Percentiles rank a stretch among this genome's conserved stretches.
Evolutionary conservation across 345 rosid genomes (phyloP).

Genomic region (Eucalyptus victrix): DNA sequence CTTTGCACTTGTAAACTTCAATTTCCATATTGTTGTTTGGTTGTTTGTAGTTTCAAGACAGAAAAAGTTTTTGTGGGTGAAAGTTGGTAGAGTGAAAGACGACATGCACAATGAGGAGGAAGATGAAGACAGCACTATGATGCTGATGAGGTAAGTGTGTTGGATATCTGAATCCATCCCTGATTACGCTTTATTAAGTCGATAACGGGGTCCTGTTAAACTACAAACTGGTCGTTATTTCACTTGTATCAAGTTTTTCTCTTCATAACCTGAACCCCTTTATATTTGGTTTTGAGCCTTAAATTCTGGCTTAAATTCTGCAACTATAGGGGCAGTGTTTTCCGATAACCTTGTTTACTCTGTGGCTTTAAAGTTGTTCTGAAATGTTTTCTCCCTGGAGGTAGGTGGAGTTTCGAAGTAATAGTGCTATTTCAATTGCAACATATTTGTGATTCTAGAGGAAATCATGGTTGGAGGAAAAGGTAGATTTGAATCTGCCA

Average conservation of each 20-base stretch:
- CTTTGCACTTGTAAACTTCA: too few species aligned
- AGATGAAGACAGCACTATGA: background rate
- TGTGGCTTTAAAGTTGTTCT: background rate
- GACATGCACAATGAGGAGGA: too few species aligned
- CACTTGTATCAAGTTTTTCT: background rate
- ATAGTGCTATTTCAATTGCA: background rate
- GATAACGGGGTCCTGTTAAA: background rate
- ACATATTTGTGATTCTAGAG: constrained; percentile 8
- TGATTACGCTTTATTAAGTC: background rate
- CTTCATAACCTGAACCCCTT: background rate
- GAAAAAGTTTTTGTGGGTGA: too few species aligned
- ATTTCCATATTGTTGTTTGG: background rate
- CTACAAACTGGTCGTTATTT: background rate
- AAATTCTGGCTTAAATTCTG: background rate
- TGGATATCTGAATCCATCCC: background rate
- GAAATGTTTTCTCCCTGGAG: background rate
- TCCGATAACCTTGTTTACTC: background rate
- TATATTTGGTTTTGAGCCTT: background rate
- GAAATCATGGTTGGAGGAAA: constrained; percentile 41
- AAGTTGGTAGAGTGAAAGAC: too few species aligned
- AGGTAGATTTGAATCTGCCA: background rate
- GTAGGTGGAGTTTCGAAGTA: background rate
- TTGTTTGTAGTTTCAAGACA: background rate
- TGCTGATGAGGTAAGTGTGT: constrained; percentile 41
- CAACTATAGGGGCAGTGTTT: background rate